A percentile compares a stretch with the other conserved stretches of the same genome.
Evolutionary conservation across 805 yeast genomes (phyloP).

Genomic region (Pichia nanzhaoensis): DNA sequence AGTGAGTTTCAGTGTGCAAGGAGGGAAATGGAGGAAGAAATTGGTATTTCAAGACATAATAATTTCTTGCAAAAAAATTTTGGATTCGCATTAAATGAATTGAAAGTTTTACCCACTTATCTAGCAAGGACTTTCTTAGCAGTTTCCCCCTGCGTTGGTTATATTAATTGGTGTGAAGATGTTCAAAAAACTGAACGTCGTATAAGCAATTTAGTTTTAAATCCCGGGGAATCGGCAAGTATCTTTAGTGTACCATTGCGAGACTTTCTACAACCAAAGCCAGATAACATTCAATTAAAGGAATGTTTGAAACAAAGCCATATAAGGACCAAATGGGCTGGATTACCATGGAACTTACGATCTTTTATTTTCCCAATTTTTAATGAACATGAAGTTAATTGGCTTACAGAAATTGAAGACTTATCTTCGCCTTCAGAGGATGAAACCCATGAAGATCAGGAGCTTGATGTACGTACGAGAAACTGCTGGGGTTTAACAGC

Average conservation of each 20-base stretch:
- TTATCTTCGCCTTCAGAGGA: slow-evolving; percentile 51
- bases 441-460: slow-evolving; percentile 30
- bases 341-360: slow-evolving; percentile 57
- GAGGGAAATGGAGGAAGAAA: slow-evolving; percentile 83
- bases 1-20: slow-evolving; percentile 67
- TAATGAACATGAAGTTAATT: slow-evolving; percentile 49
- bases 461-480: slow-evolving; percentile 43
- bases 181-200: slow-evolving; percentile 25
- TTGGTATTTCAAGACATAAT: slow-evolving; percentile 57
- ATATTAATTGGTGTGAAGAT: slow-evolving; percentile 39
- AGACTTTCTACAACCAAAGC: slow-evolving; percentile 43
- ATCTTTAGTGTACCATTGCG: slow-evolving; percentile 63
- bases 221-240: slow-evolving; percentile 73
- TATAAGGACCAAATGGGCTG: slow-evolving; percentile 57
- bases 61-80: slow-evolving; percentile 34
- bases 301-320: slow-evolving; percentile 32
- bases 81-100: slow-evolving; percentile 54
- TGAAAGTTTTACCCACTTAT: slow-evolving; percentile 68
- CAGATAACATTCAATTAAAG: slow-evolving; percentile 21
- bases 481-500: slow-evolving; percentile 85
- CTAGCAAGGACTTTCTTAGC: slow-evolving; percentile 75
- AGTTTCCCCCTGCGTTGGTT: slow-evolving; percentile 75
- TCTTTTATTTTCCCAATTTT: slow-evolving; percentile 54
- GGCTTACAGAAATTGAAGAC: slow-evolving; percentile 58
- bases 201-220: slow-evolving; percentile 35